phyloP scores from a whole-genome alignment of 202 grass and related monocot species.

The Setaria viridis region DNA sequence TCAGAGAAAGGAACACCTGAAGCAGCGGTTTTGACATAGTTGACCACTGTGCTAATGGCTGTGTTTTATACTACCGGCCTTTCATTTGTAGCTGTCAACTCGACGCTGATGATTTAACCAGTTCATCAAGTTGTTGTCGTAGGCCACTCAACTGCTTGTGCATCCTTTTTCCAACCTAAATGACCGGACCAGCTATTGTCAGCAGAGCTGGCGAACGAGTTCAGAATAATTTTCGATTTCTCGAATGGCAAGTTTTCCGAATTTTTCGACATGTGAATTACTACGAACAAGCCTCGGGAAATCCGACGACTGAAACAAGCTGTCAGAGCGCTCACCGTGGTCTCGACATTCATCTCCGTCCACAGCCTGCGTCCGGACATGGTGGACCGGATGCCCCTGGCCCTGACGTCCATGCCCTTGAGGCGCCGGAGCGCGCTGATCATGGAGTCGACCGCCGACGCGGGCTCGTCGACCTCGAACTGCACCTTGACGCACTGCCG shows the following conservation, averaged over 20 bases:
- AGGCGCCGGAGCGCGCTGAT: constrained; percentile 69
- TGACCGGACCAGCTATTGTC: background rate
- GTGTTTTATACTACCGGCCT: background rate
- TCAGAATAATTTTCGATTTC: background rate
- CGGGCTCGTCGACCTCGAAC: constrained; percentile 65
- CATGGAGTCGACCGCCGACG: constrained; percentile 74
- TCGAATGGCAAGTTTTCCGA: background rate
- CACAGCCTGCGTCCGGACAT: constrained; percentile 51
- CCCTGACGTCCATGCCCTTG: constrained; percentile 72
- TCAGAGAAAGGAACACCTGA: background rate
- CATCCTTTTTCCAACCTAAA: constrained; percentile 10
- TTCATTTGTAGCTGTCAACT: background rate
- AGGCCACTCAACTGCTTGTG: background rate
- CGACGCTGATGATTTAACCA: background rate
- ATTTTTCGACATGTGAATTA: background rate
- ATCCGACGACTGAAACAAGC: background rate
- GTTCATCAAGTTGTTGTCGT: background rate
- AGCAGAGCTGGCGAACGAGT: constrained; percentile 1
- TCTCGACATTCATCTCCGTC: constrained; percentile 70
- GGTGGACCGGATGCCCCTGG: constrained; percentile 52
- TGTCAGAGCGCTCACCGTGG: constrained; percentile 58
- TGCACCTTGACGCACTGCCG: constrained; percentile 57
- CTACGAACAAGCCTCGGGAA: background rate
- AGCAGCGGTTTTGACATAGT: constrained; percentile 11
- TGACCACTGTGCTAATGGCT: background rate